phyloP scores from a whole-genome alignment of 768 basidiomycete genomes.

The Panellus pusillus region DNA sequence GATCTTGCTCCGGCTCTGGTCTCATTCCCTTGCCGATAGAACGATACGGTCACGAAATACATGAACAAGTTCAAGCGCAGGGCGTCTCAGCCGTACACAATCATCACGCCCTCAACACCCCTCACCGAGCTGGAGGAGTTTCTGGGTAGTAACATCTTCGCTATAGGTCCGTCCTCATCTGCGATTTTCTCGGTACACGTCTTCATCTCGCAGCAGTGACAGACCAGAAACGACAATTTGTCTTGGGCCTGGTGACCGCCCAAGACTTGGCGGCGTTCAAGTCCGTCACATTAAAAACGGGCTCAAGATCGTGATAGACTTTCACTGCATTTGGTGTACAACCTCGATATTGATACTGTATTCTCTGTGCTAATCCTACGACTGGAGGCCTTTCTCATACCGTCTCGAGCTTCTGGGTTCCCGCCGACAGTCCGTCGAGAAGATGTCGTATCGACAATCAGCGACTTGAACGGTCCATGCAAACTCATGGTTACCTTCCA shows the following conservation, averaged over 20 bases:
- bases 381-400: no score
- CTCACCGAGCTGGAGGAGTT: slow-evolving; percentile 83
- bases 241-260: slow-evolving; percentile 74
- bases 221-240: slow-evolving; percentile 78
- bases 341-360: background rate
- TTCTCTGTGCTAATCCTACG: no score
- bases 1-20: background rate
- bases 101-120: slow-evolving; percentile 80
- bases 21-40: slow-evolving; percentile 36
- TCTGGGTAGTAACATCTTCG: slow-evolving; percentile 69
- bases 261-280: slow-evolving; percentile 74
- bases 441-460: no score
- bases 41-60: slow-evolving; percentile 67
- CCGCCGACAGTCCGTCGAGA: no score
- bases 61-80: slow-evolving; percentile 77
- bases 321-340: slow-evolving; percentile 8
- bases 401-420: no score
- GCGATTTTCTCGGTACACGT: background rate
- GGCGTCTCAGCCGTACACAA: slow-evolving; percentile 64
- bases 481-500: no score
- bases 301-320: background rate
- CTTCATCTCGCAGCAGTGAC: slow-evolving; percentile 59
- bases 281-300: slow-evolving; percentile 11
- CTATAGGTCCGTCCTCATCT: slow-evolving; percentile 52
- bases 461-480: no score